Evolutionary conservation across 352 stramenopile genomes (phyloP), one percentile per base, ranked within the genome.

Genomic region (Globisporangium abappressorium): DNA sequence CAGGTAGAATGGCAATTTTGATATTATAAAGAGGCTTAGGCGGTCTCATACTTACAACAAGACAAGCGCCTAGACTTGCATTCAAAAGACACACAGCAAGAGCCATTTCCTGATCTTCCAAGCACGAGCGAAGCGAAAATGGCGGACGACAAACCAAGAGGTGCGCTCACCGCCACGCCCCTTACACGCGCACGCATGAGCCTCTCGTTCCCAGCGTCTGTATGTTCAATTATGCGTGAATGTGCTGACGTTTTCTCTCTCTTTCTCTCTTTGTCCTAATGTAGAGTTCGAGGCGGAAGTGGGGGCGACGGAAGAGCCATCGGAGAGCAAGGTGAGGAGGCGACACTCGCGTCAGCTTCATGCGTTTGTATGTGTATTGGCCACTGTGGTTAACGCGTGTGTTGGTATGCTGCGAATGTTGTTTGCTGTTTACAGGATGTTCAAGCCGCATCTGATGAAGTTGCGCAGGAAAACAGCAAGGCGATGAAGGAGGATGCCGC

Each of bases 241-340:
- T 34, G 51, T 20, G n/a, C 36, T 43, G 15, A 43, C 38, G 15
- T 12, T 56, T 3, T 33, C n/a, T 28, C 9, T 26, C 49, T 22
- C 5, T 56, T 15, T 22, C 15, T 24, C 49, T 33, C 49, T 20
- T 36, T 28, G 2, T 57, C 8, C 3, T 57, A 8, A 20, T 34
- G 51, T 34, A 57, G 51, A 57, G 15, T 30, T 57, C 51, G 24
- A 57, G 51, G 51, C 51, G 26, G 51, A 57, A 57, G 51, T 57
- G 51, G 22, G 12, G 18, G 51, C 18, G 24, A 57, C 51, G 22
- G 28, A 57, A 57, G 51, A 57, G 51, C 5, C 11, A 12, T 30
- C 51, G 3, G 51, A 57, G 12, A 57, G 12, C 24, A 57, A 57
- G 24, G 51, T 57, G 28, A 57, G 22, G 51, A 33, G 49, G n/a